These are phyloP conservation scores for Coccomyxa subellipsoidea DNA, from an alignment of 163 green algal species.

Conservation along the genomic window DNA sequence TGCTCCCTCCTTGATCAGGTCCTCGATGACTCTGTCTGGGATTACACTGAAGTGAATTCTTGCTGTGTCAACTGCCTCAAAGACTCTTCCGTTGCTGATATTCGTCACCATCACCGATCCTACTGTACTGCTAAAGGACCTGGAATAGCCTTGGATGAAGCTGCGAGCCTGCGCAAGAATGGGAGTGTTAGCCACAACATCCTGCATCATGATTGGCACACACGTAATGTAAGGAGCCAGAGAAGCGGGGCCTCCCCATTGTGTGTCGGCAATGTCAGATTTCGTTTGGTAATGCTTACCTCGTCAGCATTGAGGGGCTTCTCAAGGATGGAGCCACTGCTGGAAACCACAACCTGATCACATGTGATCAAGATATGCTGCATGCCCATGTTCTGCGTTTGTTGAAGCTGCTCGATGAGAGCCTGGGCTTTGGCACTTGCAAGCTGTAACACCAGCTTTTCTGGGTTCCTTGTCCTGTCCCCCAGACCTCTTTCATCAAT, in stretches of 20 bases:
- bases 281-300: conserved; percentile 23
- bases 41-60: conserved; percentile 69
- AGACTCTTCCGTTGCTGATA: conserved; percentile 39
- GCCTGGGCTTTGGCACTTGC: conserved; percentile 74
- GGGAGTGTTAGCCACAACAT: not conserved
- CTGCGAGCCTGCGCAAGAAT: conserved; percentile 20
- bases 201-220: too few species aligned
- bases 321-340: conserved; percentile 70
- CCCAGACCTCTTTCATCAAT: conserved; percentile 86
- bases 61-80: conserved; percentile 49
- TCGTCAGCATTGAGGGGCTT: conserved; percentile 74
- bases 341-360: conserved; percentile 79
- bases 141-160: conserved; percentile 63
- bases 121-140: conserved; percentile 55
- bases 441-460: conserved; percentile 65
- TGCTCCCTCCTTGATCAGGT: conserved; percentile 64
- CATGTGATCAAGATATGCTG: conserved; percentile 70
- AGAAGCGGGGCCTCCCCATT: too few species aligned
- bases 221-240: too few species aligned
- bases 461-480: conserved; percentile 9
- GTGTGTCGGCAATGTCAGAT: too few species aligned
- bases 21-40: conserved; percentile 56
- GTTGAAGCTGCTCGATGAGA: not conserved
- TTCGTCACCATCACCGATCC: conserved; percentile 67
- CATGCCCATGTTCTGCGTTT: not conserved